Conservation (phyloP, 441 rosid genomes). For the Rhodomyrtus psidioides region DNA sequence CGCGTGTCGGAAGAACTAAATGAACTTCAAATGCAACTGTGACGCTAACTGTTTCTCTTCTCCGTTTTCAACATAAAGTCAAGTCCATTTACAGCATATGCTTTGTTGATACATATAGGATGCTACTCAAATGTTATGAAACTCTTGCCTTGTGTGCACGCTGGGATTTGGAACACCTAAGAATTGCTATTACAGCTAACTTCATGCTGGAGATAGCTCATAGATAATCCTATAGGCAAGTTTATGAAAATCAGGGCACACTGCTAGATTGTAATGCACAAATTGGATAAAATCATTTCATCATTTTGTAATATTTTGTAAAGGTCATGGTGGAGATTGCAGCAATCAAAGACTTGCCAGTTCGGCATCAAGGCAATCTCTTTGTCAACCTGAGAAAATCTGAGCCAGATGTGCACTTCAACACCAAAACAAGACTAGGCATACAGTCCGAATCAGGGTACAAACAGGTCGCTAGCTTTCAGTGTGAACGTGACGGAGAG, state of each 20-base stretch:
- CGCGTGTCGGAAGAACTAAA: background rate
- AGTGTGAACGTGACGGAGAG: conserved; percentile 74
- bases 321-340: conserved; percentile 75
- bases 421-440: conserved; percentile 45
- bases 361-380: conserved; percentile 45
- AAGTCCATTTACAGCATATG: background rate
- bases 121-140: background rate
- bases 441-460: conserved; percentile 45
- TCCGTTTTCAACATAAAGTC: background rate
- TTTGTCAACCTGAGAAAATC: conserved; percentile 49
- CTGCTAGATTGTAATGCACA: background rate
- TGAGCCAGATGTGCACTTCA: conserved; percentile 52
- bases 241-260: background rate
- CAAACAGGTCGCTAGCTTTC: conserved; percentile 64
- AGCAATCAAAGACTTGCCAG: conserved; percentile 56
- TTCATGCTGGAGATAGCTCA: background rate
- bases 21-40: background rate
- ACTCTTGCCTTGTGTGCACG: background rate
- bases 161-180: background rate
- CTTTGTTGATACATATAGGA: background rate
- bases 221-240: background rate
- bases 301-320: background rate
- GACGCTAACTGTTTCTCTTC: background rate
- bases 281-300: background rate
- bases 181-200: background rate